phyloP scores from a whole-genome alignment of 768 basidiomycete species.

The Psilocybe sp. region DNA sequence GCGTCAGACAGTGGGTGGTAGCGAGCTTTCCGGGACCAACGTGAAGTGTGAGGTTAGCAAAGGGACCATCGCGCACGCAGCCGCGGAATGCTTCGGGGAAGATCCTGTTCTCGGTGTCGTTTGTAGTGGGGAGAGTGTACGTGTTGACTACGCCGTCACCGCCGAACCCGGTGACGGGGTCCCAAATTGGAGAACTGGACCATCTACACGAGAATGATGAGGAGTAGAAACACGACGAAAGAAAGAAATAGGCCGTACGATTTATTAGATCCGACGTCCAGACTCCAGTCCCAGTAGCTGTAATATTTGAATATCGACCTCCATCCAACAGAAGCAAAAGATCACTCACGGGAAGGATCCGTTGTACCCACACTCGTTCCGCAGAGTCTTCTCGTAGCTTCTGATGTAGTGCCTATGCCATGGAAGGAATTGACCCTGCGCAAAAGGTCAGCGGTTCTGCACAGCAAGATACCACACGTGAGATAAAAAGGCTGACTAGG shows the following conservation, averaged over 20 bases:
- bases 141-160: no score
- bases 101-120: constrained; percentile 11
- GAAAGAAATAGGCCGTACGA: constrained; percentile 11
- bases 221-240: not conserved
- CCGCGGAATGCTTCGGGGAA: constrained; percentile 15
- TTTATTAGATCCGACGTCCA: constrained; percentile 20
- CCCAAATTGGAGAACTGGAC: not conserved
- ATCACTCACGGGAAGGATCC: constrained; percentile 27
- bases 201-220: no score
- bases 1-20: constrained; percentile 32
- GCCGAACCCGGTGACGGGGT: no score
- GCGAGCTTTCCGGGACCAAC: constrained; percentile 32
- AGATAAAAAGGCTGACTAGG: constrained; percentile 20
- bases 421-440: constrained; percentile 33
- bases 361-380: constrained; percentile 28
- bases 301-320: not conserved
- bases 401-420: constrained; percentile 31
- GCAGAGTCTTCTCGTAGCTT: constrained; percentile 26
- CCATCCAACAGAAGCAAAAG: not conserved
- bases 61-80: constrained; percentile 31
- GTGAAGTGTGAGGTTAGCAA: constrained; percentile 28
- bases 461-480: no score
- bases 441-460: not conserved
- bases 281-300: constrained; percentile 38
- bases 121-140: constrained; percentile 18